Base-by-base conservation (phyloP, 2,329 filamentous ascomycete species). In the Lachnellula cervina region DNA sequence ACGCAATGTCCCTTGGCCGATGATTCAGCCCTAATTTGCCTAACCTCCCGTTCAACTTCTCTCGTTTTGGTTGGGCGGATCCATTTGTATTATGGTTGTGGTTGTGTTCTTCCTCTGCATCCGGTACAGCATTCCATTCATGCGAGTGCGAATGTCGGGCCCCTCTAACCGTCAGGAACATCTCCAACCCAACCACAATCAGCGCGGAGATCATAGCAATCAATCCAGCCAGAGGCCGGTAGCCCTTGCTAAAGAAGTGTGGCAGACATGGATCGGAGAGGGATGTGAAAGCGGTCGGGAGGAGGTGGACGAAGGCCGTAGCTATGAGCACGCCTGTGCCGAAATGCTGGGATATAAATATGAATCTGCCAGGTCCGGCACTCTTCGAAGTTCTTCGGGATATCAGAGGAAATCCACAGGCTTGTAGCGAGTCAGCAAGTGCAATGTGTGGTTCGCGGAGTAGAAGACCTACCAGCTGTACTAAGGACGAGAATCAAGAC, bases 261-360 rank as follows among this genome's bases (percentile, higher is more conserved):
- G 90, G 89, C 0, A 96, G 82, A 71, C 83, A 86, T 70, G 80
- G 78, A 63, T 85, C 78, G 9, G 81, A 83, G 34, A 85, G 70
- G 14, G 79, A 84, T 19, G 76, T 73, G 62, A 84, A 86, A 21
- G 82, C 82, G 1, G 82, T 85, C 11, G 82, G 82, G 5, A 86
- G 75, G n/a, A 86, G 72, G 66, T 84, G 81, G 25, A 93, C 88
- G 66, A 94, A 94, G 54, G 89, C 89, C 1, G 89, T 94, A 11
- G 90, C 89, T 59, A 94, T 86, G n/a, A 94, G 76, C 19, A 94
- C 90, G 57, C 89, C 89, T 1, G 89, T 94, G 66, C 89, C 88
- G 62, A 90, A 88, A 73, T 90, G 87, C 59, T 82, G 76, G 2
- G 78, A 81, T 49, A 83, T 68, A 66, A 84, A 84, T 52, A 84